Conservation (phyloP, 2,329 filamentous ascomycete species). For the Xylaria sp. region DNA sequence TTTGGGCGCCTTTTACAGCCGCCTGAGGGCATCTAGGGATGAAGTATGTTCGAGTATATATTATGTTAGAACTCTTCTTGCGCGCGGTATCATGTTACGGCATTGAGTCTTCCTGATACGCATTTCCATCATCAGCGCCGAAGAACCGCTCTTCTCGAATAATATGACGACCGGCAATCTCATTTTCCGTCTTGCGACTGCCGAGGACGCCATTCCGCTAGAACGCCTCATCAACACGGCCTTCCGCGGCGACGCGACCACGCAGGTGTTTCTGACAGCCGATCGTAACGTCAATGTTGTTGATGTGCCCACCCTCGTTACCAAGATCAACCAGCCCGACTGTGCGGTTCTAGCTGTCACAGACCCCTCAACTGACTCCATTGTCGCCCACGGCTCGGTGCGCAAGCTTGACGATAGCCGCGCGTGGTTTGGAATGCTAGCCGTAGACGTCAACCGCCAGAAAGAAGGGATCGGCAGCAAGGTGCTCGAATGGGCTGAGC, state of each 20-base stretch:
- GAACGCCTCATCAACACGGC: conserved; percentile 40
- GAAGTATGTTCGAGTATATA: conserved; percentile 15
- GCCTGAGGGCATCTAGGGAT: not conserved
- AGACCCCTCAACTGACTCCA: conserved; percentile 40
- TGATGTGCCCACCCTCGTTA: conserved; percentile 25
- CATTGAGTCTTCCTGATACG: not conserved
- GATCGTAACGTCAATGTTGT: conserved; percentile 24
- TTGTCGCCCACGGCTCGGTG: conserved; percentile 60
- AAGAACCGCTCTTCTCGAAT: not conserved
- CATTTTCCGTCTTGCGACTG: conserved; percentile 41
- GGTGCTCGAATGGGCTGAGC: conserved; percentile 57
- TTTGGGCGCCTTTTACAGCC: conserved; percentile 20
- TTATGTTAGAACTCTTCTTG: not conserved
- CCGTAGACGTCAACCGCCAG: conserved; percentile 58
- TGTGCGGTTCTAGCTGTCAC: conserved; percentile 51
- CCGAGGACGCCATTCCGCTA: conserved; percentile 37
- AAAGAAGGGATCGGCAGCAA: conserved; percentile 57
- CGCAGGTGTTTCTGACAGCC: conserved; percentile 37
- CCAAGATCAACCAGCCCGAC: conserved; percentile 38
- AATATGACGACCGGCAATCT: conserved; percentile 22
- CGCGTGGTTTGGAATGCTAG: conserved; percentile 62
- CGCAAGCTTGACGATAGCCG: conserved; percentile 44
- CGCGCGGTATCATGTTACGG: not conserved
- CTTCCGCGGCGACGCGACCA: conserved; percentile 38
- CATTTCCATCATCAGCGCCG: not conserved